Evolutionary conservation across 768 basidiomycete genomes (phyloP).

Genomic region (Hygrocybe punicea): DNA sequence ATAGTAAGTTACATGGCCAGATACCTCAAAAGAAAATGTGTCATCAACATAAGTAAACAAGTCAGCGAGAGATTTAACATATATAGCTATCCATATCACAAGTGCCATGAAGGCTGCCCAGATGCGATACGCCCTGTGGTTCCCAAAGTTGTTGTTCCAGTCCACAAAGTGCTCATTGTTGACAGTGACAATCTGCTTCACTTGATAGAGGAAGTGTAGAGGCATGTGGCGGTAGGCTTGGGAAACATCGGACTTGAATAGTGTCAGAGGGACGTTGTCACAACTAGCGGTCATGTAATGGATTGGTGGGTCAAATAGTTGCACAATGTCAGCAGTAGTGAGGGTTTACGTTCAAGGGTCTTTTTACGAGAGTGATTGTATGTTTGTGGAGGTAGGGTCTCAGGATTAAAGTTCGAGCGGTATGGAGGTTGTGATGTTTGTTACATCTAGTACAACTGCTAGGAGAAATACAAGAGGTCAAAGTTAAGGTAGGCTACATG

Average conservation of each 20-base stretch:
- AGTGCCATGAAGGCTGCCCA: slow-evolving; percentile 23
- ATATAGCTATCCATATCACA: slow-evolving; percentile 29
- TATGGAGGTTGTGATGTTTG: too few relatives aligned
- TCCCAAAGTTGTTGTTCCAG: slow-evolving; percentile 10
- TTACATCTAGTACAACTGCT: too few relatives aligned
- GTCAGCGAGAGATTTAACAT: slow-evolving; percentile 6
- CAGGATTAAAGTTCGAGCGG: too few relatives aligned
- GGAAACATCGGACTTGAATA: slow-evolving; percentile 41
- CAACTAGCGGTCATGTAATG: too few relatives aligned
- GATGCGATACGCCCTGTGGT: neutral
- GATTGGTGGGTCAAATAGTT: too few relatives aligned
- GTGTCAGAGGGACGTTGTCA: slow-evolving; percentile 7
- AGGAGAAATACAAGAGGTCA: too few relatives aligned
- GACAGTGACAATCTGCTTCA: slow-evolving; percentile 25
- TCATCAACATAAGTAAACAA: slow-evolving; percentile 31
- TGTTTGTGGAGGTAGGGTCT: too few relatives aligned
- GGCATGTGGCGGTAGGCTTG: too few relatives aligned
- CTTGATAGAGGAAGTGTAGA: slow-evolving; percentile 30
- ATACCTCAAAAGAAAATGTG: slow-evolving; percentile 16
- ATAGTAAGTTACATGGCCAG: slow-evolving; percentile 20
- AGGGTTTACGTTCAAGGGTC: too few relatives aligned
- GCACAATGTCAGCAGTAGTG: too few relatives aligned
- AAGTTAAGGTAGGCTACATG: too few relatives aligned
- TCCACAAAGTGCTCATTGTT: slow-evolving; percentile 9
- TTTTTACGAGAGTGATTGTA: too few relatives aligned